Base-by-base conservation (phyloP, 2,329 filamentous ascomycete species). In the Boeremia lycopersici region DNA sequence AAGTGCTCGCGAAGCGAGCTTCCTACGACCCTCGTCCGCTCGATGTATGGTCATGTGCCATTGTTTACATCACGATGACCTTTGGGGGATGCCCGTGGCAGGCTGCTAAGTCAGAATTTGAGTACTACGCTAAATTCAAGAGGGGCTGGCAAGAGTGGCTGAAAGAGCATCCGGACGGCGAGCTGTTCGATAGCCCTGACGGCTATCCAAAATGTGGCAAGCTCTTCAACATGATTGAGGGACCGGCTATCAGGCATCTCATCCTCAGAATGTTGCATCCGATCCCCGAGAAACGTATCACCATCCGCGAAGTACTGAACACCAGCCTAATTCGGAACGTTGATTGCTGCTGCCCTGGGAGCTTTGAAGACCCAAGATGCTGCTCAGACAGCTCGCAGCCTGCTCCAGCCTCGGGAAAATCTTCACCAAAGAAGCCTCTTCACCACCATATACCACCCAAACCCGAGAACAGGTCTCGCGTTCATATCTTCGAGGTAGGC, bases 11-110 rank as follows among this genome's bases (percentile, higher is more conserved):
- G 40, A 90, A 90, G 79, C 80, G 86, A 59, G 79, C 77, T 17
- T 74, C 79, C 35, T 89, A 88, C 67, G 92, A 96, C 69, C 88
- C 92, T 1, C 86, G 91, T 40, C 85, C 88, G 4, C 79, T 96
- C 11, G 92, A 96, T 68, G 88, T 96, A 11, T 96, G 92, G 92
- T 89, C 89, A 49, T 89, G 89, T 45, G 92, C 88, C 23, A 87
- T 96, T 53, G 88, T 95, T 61, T 93, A 91, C 82, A 78, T 96
- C 54, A 87, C 89, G 59, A 84, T 96, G 60, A 85, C 84, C 34
- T 89, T 89, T 67, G 84, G 85, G 38, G 89, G 86, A 19, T 86
- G 84, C 40, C 84, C 93, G 7, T 96, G 91, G 92, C 80, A 84
- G 45, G 85, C 85, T 59, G 90, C 90, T 1, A 84, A 85, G 53